A percentile compares a stretch with the other conserved stretches of the same genome.
Evolutionary conservation across 225 moss, liverwort and hornwort genomes (phyloP).

Genomic region (Thuidium tamariscinum): DNA sequence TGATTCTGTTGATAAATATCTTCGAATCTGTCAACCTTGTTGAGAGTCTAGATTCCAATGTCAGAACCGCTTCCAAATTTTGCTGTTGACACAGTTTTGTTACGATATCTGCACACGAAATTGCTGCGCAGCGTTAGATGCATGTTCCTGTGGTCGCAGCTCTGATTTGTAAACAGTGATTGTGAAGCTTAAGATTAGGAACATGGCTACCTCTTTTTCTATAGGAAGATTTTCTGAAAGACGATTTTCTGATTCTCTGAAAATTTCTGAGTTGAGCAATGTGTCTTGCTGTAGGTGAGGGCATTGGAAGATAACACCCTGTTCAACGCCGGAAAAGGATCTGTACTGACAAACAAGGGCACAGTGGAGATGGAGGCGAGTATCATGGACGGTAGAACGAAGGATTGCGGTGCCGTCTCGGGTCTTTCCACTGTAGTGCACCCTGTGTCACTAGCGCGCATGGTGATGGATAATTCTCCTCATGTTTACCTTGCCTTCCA

Average conservation of each 20-base stretch:
- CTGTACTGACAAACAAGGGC: slow-evolving; percentile 69
- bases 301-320: slow-evolving; percentile 61
- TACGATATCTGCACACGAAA: background rate
- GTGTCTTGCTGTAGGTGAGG: slow-evolving; percentile 44
- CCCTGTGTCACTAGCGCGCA: slow-evolving; percentile 82
- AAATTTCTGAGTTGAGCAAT: slow-evolving; percentile 3
- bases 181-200: background rate
- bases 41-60: background rate
- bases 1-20: background rate
- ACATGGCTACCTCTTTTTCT: background rate
- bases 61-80: background rate
- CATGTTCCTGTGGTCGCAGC: background rate
- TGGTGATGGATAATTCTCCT: slow-evolving; percentile 92
- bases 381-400: slow-evolving; percentile 87
- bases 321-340: slow-evolving; percentile 88
- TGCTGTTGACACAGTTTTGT: background rate
- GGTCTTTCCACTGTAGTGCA: slow-evolving; percentile 82
- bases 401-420: slow-evolving; percentile 81
- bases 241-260: too few relatives aligned
- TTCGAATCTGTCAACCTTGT: background rate
- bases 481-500: slow-evolving; percentile 82
- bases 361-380: slow-evolving; percentile 99
- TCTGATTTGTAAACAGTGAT: background rate
- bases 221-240: background rate
- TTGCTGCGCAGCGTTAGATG: background rate